These are phyloP conservation scores for Entomortierella chlamydospora DNA, from an alignment of 192 early-diverging fungal species.

Conservation along the genomic window DNA sequence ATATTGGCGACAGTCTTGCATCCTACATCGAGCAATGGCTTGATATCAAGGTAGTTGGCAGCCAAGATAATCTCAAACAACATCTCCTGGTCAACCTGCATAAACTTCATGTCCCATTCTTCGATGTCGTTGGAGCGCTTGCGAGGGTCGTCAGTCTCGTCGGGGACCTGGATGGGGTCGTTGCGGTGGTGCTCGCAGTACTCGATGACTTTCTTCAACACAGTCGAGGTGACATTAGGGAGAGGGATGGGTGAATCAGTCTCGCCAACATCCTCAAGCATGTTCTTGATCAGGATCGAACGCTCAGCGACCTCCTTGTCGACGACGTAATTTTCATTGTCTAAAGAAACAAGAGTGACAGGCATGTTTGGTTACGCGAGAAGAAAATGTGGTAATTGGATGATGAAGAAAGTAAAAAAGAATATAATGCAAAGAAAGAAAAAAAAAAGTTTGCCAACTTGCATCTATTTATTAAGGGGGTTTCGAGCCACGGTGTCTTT, in stretches of 20 bases:
- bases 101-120: slow-evolving; percentile 84
- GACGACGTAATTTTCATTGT: slow-evolving; percentile 71
- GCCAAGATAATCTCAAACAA: slow-evolving; percentile 88
- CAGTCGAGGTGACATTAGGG: slow-evolving; percentile 78
- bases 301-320: slow-evolving; percentile 75
- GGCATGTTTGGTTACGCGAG: slow-evolving; percentile 10
- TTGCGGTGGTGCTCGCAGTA: slow-evolving; percentile 84
- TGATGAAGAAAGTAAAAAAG: not conserved
- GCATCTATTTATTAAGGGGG: not conserved
- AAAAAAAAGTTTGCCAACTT: not conserved
- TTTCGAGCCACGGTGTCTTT: no score
- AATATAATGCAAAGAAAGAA: not conserved
- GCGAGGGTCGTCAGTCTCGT: slow-evolving; percentile 64
- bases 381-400: no score
- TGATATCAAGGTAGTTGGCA: slow-evolving; percentile 88
- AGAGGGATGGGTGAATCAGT: slow-evolving; percentile 77
- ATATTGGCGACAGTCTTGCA: slow-evolving; percentile 93
- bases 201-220: slow-evolving; percentile 87
- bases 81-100: slow-evolving; percentile 84
- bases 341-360: slow-evolving; percentile 74
- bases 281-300: slow-evolving; percentile 83
- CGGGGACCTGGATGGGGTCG: slow-evolving; percentile 70
- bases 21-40: slow-evolving; percentile 71
- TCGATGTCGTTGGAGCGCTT: slow-evolving; percentile 79
- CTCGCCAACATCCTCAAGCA: slow-evolving; percentile 83